These are phyloP conservation scores for Diaporthe sp. DNA, from an alignment of 2,329 filamentous ascomycete genomes.

Conservation along the genomic window DNA sequence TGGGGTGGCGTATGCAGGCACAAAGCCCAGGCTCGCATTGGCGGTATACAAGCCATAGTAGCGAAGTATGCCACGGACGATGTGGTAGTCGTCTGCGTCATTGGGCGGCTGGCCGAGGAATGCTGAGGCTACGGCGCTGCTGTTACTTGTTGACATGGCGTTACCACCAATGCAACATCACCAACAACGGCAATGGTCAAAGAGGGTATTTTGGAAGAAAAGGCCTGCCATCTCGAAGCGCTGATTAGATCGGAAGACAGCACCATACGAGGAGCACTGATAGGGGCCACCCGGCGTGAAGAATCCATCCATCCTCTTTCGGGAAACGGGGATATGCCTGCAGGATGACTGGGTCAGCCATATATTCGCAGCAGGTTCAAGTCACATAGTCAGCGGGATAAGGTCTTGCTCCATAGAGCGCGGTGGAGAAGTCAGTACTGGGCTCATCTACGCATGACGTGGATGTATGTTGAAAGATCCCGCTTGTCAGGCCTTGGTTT, in stretches of 20 bases:
- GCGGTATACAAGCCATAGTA: slow-evolving; percentile 6
- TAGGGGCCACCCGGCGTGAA: background rate
- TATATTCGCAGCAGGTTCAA: slow-evolving; percentile 14
- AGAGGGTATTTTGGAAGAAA: background rate
- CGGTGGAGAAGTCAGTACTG: slow-evolving; percentile 1
- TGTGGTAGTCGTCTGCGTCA: slow-evolving; percentile 21
- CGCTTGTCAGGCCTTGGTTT: slow-evolving; percentile 15
- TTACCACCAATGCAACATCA: slow-evolving; percentile 10
- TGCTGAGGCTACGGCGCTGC: slow-evolving; percentile 4
- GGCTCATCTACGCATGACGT: slow-evolving; percentile 24
- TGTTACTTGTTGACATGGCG: slow-evolving; percentile 11
- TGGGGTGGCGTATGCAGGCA: background rate
- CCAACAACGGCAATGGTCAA: background rate
- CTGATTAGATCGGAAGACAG: background rate
- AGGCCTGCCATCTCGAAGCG: background rate
- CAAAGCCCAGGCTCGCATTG: slow-evolving; percentile 22
- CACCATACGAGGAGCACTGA: no score
- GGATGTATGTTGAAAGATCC: no score
- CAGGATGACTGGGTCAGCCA: slow-evolving; percentile 16
- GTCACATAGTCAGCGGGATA: background rate
- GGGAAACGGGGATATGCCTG: slow-evolving; percentile 26
- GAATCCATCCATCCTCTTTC: slow-evolving; percentile 1
- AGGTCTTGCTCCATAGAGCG: background rate
- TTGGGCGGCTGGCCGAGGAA: slow-evolving; percentile 34
- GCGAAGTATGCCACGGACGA: slow-evolving; percentile 24